Conservation (phyloP, 768 basidiomycete genomes). For the Kwoniella shandongensis region DNA sequence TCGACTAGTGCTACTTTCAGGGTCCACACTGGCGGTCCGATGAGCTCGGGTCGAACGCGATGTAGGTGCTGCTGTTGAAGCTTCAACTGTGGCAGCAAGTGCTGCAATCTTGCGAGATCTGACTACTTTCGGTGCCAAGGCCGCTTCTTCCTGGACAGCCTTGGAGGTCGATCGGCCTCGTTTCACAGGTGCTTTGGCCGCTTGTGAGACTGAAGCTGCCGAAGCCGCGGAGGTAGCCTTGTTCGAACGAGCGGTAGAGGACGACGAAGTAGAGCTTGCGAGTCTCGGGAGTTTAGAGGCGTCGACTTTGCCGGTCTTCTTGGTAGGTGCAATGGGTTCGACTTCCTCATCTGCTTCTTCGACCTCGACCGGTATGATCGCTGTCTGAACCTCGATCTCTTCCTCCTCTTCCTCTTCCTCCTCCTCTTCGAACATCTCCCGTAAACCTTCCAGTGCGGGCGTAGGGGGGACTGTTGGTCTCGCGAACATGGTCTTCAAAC, state of each 20-base stretch:
- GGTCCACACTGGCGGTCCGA: background rate
- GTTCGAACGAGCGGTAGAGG: background rate
- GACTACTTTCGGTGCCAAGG: background rate
- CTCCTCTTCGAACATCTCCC: slow-evolving; percentile 26
- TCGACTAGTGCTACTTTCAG: slow-evolving; percentile 3
- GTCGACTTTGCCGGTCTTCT: background rate
- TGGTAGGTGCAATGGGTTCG: background rate
- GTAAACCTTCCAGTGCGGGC: slow-evolving; percentile 30
- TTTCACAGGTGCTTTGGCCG: background rate
- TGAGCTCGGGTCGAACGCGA: slow-evolving; percentile 2
- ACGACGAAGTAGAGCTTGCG: background rate
- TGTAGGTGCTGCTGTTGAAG: background rate
- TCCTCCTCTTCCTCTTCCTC: slow-evolving; percentile 5
- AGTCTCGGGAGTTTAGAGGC: slow-evolving; percentile 3
- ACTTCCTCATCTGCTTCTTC: slow-evolving; percentile 4
- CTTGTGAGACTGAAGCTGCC: too few relatives aligned
- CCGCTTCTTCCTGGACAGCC: background rate
- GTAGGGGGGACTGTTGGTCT: slow-evolving; percentile 16
- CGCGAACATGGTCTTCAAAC: slow-evolving; percentile 24
- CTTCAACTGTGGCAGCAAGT: background rate
- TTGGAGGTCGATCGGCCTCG: background rate
- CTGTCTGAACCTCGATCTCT: slow-evolving; percentile 8
- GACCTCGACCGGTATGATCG: slow-evolving; percentile 1
- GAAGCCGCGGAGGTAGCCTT: slow-evolving; percentile 1
- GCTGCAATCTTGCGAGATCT: background rate